Conservation (phyloP, 2,329 filamentous ascomycete species). For the Lasiodiplodia sp. region DNA sequence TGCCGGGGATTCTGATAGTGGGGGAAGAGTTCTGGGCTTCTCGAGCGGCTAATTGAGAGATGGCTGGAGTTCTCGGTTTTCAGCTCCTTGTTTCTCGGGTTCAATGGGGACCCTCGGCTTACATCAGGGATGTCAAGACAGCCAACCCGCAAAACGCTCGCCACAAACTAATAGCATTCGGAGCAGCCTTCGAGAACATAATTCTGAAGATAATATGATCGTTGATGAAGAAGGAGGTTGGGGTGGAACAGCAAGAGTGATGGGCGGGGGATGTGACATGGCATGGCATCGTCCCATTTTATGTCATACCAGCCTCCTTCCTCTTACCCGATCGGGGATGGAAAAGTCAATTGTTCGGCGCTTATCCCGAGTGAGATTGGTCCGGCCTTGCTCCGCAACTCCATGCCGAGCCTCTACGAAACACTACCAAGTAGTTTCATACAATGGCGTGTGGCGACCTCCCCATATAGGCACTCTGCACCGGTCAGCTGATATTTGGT, state of each 20-base stretch:
- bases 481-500: no score
- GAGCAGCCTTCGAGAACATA: not conserved
- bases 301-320: not conserved
- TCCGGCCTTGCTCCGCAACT: no score
- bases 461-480: no score
- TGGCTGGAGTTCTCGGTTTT: not conserved
- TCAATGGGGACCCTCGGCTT: not conserved
- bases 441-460: no score
- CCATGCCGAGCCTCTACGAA: no score
- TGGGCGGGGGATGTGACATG: not conserved
- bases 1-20: constrained; percentile 5
- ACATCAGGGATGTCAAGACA: not conserved
- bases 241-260: no score
- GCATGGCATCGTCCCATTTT: not conserved
- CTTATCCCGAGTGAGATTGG: no score
- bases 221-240: not conserved
- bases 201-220: not conserved
- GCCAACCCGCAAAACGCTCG: not conserved
- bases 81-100: not conserved
- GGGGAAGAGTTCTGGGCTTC: constrained; percentile 1
- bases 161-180: not conserved
- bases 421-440: no score
- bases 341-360: no score
- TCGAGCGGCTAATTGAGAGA: not conserved
- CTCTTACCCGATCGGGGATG: no score